A percentile compares a stretch with the other conserved stretches of the same genome.
Conservation (phyloP, 2,329 filamentous ascomycete species). For the Pseudogymnoascus destructans region DNA sequence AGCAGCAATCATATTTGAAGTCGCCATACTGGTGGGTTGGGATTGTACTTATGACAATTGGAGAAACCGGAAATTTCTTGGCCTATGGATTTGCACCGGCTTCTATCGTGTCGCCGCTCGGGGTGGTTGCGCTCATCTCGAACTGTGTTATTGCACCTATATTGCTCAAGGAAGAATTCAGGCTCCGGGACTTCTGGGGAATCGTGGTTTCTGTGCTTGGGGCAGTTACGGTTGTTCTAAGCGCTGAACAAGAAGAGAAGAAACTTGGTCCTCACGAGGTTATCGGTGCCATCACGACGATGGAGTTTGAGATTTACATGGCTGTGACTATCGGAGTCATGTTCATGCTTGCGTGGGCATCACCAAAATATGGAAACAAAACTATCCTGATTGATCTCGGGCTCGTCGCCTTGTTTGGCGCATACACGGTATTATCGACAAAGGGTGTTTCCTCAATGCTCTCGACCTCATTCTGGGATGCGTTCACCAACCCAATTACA, state of each 20-base stretch:
- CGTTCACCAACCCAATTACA: conserved; percentile 82
- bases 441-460: conserved; percentile 94
- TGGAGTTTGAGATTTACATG: conserved; percentile 86
- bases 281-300: conserved; percentile 73
- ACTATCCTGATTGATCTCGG: conserved; percentile 87
- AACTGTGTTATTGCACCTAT: conserved; percentile 95
- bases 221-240: conserved; percentile 84
- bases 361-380: conserved; percentile 68
- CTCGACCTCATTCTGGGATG: conserved; percentile 77
- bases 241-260: conserved; percentile 76
- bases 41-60: conserved; percentile 81
- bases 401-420: conserved; percentile 85
- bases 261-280: conserved; percentile 86
- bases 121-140: conserved; percentile 90
- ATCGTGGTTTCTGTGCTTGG: conserved; percentile 78
- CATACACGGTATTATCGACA: conserved; percentile 91
- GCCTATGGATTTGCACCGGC: conserved; percentile 96
- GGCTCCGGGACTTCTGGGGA: conserved; percentile 71
- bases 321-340: conserved; percentile 65
- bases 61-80: conserved; percentile 91
- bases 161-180: conserved; percentile 83
- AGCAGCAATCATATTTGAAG: conserved; percentile 53
- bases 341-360: conserved; percentile 63
- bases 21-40: conserved; percentile 96
- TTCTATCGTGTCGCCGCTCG: conserved; percentile 90